A percentile compares a stretch with the other conserved stretches of the same genome.
Evolutionary conservation across 2,329 filamentous ascomycete species (phyloP).

Genomic region (Fusarium coicis): DNA sequence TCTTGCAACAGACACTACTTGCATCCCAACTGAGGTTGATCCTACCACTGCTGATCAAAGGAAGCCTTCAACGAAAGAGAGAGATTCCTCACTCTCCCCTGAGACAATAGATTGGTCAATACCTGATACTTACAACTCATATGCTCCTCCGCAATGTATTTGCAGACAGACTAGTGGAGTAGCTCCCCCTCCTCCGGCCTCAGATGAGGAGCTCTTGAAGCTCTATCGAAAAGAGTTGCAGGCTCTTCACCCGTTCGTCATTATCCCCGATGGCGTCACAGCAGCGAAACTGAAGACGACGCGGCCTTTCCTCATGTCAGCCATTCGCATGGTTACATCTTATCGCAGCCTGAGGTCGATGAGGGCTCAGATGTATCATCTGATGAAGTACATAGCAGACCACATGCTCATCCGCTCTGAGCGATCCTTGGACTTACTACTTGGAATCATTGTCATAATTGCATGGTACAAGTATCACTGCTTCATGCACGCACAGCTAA

Average conservation of each 20-base stretch:
- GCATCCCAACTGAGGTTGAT: constrained; percentile 44
- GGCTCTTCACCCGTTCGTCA: constrained; percentile 59
- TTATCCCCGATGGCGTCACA: constrained; percentile 51
- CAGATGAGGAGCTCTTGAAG: constrained; percentile 59
- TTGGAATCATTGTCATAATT: constrained; percentile 60
- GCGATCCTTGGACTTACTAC: constrained; percentile 61
- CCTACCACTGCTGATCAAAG: constrained; percentile 39
- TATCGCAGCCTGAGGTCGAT: constrained; percentile 59
- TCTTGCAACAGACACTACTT: constrained; percentile 41
- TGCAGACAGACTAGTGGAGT: constrained; percentile 56
- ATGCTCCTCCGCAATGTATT: constrained; percentile 59
- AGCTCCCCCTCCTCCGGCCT: constrained; percentile 53
- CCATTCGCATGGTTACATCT: constrained; percentile 62
- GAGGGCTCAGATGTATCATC: constrained; percentile 60
- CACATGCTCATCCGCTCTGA: constrained; percentile 61
- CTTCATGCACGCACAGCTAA: constrained; percentile 62
- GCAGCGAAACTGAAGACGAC: constrained; percentile 52
- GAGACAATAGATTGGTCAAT: constrained; percentile 46
- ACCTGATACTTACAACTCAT: constrained; percentile 58
- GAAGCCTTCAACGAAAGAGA: constrained; percentile 37
- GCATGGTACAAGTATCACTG: constrained; percentile 67
- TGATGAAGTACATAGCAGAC: constrained; percentile 59
- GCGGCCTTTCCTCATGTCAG: constrained; percentile 60
- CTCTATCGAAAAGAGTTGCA: constrained; percentile 57
- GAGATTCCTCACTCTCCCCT: constrained; percentile 17